A percentile compares a stretch with the other conserved stretches of the same genome.
Conservation (phyloP, 1,284 basidiomycete species). For the Apiotrichum porosum region DNA sequence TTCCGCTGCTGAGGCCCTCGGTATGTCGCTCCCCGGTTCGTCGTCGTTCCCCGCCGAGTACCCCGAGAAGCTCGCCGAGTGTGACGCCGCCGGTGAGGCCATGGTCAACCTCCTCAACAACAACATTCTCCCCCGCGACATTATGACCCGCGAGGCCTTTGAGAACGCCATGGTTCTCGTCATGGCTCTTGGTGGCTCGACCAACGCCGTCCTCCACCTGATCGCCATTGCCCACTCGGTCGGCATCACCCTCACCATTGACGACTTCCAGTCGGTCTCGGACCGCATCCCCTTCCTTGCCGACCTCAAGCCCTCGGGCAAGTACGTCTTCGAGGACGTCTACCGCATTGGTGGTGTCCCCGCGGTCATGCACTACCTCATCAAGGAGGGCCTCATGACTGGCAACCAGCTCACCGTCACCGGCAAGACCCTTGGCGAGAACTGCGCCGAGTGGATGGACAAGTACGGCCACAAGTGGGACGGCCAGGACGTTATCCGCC, state of each 20-base stretch:
- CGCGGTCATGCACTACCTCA: constrained; percentile 64
- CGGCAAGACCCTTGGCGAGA: constrained; percentile 88
- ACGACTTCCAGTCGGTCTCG: constrained; percentile 86
- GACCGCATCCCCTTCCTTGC: constrained; percentile 90
- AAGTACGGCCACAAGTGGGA: constrained; percentile 68
- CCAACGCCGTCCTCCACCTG: constrained; percentile 88
- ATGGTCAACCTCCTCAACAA: constrained; percentile 84
- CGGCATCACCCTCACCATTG: constrained; percentile 79
- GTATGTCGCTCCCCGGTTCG: constrained; percentile 94
- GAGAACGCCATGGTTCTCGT: constrained; percentile 95
- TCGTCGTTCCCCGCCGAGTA: constrained; percentile 92
- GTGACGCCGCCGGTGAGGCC: constrained; percentile 67
- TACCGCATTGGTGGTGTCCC: constrained; percentile 88
- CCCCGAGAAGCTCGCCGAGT: constrained; percentile 70
- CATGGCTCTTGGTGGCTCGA: constrained; percentile 91
- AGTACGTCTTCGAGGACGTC: constrained; percentile 95
- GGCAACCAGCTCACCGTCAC: constrained; percentile 89
- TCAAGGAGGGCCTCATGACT: constrained; percentile 82
- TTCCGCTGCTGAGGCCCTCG: constrained; percentile 82
- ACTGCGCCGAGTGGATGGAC: constrained; percentile 66
- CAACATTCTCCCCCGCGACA: constrained; percentile 88
- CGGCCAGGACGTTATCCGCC: constrained; percentile 75
- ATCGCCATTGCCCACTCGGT: constrained; percentile 90
- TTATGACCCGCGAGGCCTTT: constrained; percentile 92
- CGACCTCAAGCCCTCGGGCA: constrained; percentile 89